Percentiles rank a stretch among this genome's conserved stretches.
phyloP scores from a whole-genome alignment of 345 rosid genomes.

The Eucalyptus cloeziana region DNA sequence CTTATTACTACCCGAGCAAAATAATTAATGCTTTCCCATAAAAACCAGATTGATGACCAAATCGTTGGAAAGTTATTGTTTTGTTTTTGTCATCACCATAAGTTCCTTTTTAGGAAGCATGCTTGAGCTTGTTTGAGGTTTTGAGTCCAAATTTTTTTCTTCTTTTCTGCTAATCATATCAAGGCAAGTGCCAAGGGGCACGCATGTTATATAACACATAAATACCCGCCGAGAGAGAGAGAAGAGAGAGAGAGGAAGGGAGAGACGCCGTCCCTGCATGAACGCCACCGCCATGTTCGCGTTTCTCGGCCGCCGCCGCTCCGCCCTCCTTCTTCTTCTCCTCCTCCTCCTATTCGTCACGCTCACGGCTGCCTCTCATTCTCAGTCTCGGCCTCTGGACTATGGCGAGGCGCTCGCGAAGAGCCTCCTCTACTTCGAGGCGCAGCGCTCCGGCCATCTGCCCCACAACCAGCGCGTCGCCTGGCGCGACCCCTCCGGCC shows the following conservation, averaged over 20 bases:
- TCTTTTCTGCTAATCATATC: too few species aligned
- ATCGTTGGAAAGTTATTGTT: too few species aligned
- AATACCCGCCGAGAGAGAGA: too few species aligned
- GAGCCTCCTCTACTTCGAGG: slow-evolving; percentile 56
- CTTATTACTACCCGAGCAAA: neutral
- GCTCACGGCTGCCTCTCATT: neutral
- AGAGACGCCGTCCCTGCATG: neutral
- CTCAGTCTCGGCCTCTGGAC: neutral
- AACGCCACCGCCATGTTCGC: neutral
- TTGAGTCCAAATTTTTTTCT: neutral
- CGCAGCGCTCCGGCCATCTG: slow-evolving; percentile 58
- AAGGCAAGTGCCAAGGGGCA: too few species aligned
- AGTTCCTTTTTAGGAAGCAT: too few species aligned
- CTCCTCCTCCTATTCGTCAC: neutral
- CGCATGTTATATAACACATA: neutral
- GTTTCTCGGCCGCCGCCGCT: neutral
- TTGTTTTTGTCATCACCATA: too few species aligned
- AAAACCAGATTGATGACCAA: neutral
- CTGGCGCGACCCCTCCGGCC: slow-evolving; percentile 71
- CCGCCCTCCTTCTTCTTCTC: neutral
- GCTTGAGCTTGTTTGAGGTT: too few species aligned
- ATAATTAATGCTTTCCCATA: neutral
- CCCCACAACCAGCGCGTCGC: slow-evolving; percentile 48
- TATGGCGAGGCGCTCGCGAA: slow-evolving; percentile 43
- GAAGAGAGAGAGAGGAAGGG: too few species aligned